Evolutionary conservation across 2,329 filamentous ascomycete species (phyloP).

Genomic region (Neofusicoccum kwambonambiense): DNA sequence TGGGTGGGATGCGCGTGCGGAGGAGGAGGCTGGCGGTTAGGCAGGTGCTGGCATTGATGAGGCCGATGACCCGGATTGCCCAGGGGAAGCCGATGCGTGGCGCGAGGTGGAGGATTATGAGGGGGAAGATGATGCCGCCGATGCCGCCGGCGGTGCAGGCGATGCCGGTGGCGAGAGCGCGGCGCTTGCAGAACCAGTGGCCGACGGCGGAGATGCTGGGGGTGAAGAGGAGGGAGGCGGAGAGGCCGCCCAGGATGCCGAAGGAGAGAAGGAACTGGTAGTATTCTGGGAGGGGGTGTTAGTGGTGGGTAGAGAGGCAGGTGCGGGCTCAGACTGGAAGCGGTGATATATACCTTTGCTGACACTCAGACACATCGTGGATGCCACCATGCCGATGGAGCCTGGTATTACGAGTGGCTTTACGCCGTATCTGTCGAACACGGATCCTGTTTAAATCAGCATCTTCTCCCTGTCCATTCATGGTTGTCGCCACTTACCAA

Average conservation of each 20-base stretch:
- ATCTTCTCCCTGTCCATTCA: no score
- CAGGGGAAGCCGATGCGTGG: no score
- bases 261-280: slow-evolving; percentile 45
- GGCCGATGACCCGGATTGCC: no score
- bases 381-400: slow-evolving; percentile 29
- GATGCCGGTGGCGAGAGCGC: no score
- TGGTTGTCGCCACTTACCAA: slow-evolving; percentile 20
- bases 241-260: slow-evolving; percentile 39
- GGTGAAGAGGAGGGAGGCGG: slow-evolving; percentile 40
- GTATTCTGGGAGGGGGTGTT: slow-evolving; percentile 26
- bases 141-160: no score
- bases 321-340: neutral
- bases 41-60: no score
- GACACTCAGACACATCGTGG: slow-evolving; percentile 32
- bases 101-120: no score
- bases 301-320: no score
- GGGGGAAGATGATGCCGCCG: no score
- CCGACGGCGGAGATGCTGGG: slow-evolving; percentile 36
- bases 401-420: slow-evolving; percentile 31
- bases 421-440: slow-evolving; percentile 39
- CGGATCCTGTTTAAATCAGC: slow-evolving; percentile 26
- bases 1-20: no score
- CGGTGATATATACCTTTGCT: slow-evolving; percentile 22
- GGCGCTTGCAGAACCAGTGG: slow-evolving; percentile 22
- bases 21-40: no score